phyloP scores from a whole-genome alignment of 768 basidiomycete genomes.

The Hebeloma cylindrosporum region DNA sequence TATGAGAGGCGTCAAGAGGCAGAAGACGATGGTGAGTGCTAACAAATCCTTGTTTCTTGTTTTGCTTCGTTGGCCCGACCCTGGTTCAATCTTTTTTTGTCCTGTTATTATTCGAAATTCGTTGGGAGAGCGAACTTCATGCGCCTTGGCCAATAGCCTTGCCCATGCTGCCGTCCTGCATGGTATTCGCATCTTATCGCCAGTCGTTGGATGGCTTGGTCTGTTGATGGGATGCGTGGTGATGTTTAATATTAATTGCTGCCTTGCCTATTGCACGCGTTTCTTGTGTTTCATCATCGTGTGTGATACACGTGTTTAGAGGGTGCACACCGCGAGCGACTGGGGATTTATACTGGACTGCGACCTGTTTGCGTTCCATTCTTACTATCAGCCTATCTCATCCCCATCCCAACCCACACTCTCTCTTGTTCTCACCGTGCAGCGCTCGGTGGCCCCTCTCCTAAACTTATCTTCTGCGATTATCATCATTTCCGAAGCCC shows the following conservation, averaged over 20 bases:
- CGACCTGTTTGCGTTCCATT: slow-evolving; percentile 1
- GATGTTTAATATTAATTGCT: slow-evolving; percentile 1
- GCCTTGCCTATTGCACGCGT: not conserved
- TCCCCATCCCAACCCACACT: slow-evolving; percentile 1
- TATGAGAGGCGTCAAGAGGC: slow-evolving; percentile 25
- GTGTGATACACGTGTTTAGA: slow-evolving; percentile 16
- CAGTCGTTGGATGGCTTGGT: too few relatives aligned
- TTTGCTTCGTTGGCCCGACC: not conserved
- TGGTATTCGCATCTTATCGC: too few relatives aligned
- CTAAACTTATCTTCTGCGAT: too few relatives aligned
- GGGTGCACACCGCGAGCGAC: slow-evolving; percentile 10
- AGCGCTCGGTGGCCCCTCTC: slow-evolving; percentile 8
- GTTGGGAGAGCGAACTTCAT: not conserved
- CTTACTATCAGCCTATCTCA: slow-evolving; percentile 7
- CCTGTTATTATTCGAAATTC: not conserved
- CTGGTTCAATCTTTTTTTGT: not conserved
- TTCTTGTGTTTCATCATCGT: slow-evolving; percentile 1
- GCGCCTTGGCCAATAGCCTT: too few relatives aligned
- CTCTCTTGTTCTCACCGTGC: slow-evolving; percentile 10
- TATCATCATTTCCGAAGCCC: slow-evolving; percentile 5
- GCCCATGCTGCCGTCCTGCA: too few relatives aligned
- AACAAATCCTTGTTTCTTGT: not conserved
- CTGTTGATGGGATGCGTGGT: too few relatives aligned
- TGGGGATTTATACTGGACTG: slow-evolving; percentile 14
- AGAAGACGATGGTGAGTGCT: slow-evolving; percentile 14